Base-by-base conservation (phyloP, 2,329 filamentous ascomycete genomes). In the Aspergillus cejpii region DNA sequence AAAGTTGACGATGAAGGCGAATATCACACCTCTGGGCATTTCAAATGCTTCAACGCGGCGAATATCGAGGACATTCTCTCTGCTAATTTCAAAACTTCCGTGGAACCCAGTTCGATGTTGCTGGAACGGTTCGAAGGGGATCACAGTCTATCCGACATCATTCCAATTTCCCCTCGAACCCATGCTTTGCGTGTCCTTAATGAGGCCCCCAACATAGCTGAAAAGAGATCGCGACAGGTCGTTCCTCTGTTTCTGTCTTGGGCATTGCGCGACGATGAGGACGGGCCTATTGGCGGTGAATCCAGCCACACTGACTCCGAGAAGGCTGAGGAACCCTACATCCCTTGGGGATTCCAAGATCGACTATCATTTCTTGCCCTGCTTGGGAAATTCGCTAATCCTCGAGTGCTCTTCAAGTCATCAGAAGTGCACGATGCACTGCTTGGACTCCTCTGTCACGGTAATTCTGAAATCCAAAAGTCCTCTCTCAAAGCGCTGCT, bases 381-480 rank as follows among this genome's bases (percentile, higher is more conserved):
- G 5, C 89, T 98, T 60, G 79, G 85, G 0, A 81, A 89, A 50
- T 97, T 97, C 60, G 72, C 77, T 39, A 98, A 98, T 60, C 88
- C 92, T 0, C 85, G 77, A 57, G 88, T 89, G 1, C 72, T 98
- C 3, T 97, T 82, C 65, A 85, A 81, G 58, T 79, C 85, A 24
- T 74, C 80, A 7, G 82, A 87, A 44, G 90, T 95, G 0, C 86
- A 90, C 57, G 69, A 78, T 6, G 81, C 87, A 12, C 73, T 97
- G 19, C 71, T 96, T 14, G 74, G 77, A 24, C 75, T 96, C 17
- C 74, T 96, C 53, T 80, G 83, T 34, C 95, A 96, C 61, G 92
- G 92, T 57, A 92, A 98, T 60, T 76, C 83, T 3, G 91, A 96
- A 54, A 80, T 95, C 12, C 92, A 98, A 64, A 91, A 85, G 54